phyloP scores from a whole-genome alignment of 805 yeast genomes.

The Saturnispora sanitii region DNA sequence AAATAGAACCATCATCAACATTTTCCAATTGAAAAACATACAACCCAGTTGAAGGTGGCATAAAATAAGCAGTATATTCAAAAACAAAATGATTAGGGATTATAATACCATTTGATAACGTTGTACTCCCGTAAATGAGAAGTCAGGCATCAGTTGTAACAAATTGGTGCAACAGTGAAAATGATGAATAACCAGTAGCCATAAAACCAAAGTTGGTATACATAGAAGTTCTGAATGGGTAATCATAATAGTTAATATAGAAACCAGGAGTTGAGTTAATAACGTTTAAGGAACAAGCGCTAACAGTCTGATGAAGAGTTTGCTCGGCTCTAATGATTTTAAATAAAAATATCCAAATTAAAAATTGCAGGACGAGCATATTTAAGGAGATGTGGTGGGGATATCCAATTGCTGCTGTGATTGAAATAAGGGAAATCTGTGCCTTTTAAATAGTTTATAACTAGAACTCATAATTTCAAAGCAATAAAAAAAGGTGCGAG shows the following conservation, averaged over 20 bases:
- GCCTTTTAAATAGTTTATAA: too few species aligned
- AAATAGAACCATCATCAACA: constrained; percentile 26
- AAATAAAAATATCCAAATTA: background rate
- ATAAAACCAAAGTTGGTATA: background rate
- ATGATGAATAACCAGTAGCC: background rate
- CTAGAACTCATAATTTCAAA: too few species aligned
- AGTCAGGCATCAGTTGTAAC: background rate
- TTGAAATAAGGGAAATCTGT: too few species aligned
- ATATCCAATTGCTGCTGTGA: too few species aligned
- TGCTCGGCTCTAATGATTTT: background rate
- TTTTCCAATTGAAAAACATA: constrained; percentile 16
- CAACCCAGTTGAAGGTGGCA: constrained; percentile 22
- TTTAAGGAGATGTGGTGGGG: too few species aligned
- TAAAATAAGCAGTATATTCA: constrained; percentile 11
- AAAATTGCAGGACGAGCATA: background rate
- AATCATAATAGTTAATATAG: background rate
- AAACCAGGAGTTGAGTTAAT: background rate
- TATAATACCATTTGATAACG: background rate
- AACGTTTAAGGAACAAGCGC: background rate
- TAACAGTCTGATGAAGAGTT: background rate
- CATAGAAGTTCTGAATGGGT: background rate
- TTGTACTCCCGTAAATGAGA: background rate
- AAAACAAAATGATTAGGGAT: constrained; percentile 3
- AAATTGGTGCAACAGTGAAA: background rate
- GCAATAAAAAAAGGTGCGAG: too few species aligned